These are phyloP conservation scores for Biscogniauxia sp. DNA, from an alignment of 2,329 filamentous ascomycete genomes.

Conservation along the genomic window DNA sequence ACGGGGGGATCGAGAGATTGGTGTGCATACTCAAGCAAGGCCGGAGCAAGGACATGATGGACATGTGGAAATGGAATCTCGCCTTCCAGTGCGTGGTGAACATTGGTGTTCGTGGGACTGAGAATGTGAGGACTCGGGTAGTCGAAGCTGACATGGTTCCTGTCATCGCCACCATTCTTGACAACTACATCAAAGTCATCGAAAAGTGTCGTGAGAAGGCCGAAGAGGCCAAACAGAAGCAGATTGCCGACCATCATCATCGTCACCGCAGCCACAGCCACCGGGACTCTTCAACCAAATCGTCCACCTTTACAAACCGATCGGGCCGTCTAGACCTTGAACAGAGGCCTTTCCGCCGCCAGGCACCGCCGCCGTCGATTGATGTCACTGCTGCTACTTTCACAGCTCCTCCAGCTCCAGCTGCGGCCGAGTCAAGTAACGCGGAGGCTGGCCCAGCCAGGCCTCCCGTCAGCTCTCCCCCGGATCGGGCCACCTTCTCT, in stretches of 20 bases:
- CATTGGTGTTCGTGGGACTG: constrained; percentile 93
- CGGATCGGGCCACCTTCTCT: constrained; percentile 66
- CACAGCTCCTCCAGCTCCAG: constrained; percentile 43
- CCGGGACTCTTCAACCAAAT: constrained; percentile 44
- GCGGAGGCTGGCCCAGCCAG: constrained; percentile 59
- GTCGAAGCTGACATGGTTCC: constrained; percentile 99
- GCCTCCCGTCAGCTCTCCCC: constrained; percentile 65
- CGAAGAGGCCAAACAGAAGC: constrained; percentile 76
- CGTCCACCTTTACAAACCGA: constrained; percentile 53
- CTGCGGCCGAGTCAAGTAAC: constrained; percentile 39
- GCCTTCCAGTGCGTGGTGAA: constrained; percentile 99
- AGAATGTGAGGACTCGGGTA: constrained; percentile 88
- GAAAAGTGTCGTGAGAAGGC: constrained; percentile 87
- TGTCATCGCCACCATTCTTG: constrained; percentile 94
- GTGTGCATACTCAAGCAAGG: constrained; percentile 98
- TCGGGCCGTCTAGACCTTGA: constrained; percentile 54
- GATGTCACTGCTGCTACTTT: constrained; percentile 64
- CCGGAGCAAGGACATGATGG: constrained; percentile 97
- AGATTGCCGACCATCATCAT: constrained; percentile 51
- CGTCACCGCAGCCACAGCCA: constrained; percentile 51
- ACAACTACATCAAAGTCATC: constrained; percentile 97
- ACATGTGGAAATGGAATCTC: constrained; percentile 99
- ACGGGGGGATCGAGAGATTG: constrained; percentile 94
- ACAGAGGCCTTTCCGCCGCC: constrained; percentile 65
- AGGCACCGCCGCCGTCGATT: constrained; percentile 80